These are phyloP conservation scores for Coriaria nepalensis DNA, from an alignment of 306 rosid species.

Conservation along the genomic window DNA sequence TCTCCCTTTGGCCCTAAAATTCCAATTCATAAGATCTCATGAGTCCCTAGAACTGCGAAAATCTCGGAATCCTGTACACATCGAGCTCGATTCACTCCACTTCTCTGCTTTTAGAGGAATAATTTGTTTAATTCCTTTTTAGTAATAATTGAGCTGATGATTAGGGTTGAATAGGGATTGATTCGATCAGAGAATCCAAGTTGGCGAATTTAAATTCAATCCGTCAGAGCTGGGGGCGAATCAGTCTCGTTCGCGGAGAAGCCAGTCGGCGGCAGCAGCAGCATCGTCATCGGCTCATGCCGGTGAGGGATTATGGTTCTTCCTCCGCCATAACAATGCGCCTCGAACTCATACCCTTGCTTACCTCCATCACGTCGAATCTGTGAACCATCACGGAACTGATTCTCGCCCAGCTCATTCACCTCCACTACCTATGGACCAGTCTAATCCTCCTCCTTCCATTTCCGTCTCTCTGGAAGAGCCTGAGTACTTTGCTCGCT, in stretches of 20 bases:
- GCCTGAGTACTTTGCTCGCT: slow-evolving; percentile 83
- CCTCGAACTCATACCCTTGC: slow-evolving; percentile 78
- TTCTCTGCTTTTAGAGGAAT: not conserved
- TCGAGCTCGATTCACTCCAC: too few relatives aligned
- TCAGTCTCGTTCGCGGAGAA: slow-evolving; percentile 79
- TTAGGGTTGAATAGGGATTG: slow-evolving; percentile 28
- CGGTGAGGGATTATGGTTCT: slow-evolving; percentile 70
- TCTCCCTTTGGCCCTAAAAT: too few relatives aligned
- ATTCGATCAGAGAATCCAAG: slow-evolving; percentile 13
- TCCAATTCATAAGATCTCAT: too few relatives aligned
- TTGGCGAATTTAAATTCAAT: slow-evolving; percentile 22
- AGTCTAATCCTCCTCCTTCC: slow-evolving; percentile 12
- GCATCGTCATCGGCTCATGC: slow-evolving; percentile 20
- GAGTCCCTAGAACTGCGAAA: too few relatives aligned
- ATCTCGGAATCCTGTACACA: too few relatives aligned
- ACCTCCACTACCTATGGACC: slow-evolving; percentile 11
- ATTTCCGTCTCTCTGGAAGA: slow-evolving; percentile 45
- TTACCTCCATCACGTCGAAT: slow-evolving; percentile 48
- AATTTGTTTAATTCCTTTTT: not conserved
- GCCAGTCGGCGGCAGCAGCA: slow-evolving; percentile 46
- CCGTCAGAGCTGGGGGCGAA: slow-evolving; percentile 97
- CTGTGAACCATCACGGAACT: slow-evolving; percentile 47
- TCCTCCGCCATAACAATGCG: slow-evolving; percentile 56
- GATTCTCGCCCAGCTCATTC: slow-evolving; percentile 28
- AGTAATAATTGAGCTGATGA: slow-evolving; percentile 15